phyloP scores from a whole-genome alignment of 306 rosid genomes.

The Cucumis hystrix region DNA sequence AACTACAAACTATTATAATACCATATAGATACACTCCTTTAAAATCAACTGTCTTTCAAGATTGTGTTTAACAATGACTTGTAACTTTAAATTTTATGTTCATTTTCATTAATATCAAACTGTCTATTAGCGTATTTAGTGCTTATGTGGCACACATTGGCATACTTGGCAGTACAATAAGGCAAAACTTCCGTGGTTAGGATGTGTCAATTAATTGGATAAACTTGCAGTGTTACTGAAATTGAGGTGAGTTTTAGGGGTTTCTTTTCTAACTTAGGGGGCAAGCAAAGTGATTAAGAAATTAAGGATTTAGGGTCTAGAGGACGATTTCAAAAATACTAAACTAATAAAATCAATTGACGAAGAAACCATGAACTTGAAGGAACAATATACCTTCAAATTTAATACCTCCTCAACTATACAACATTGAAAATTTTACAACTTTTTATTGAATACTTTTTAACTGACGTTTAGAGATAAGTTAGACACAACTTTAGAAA shows the following conservation, averaged over 20 bases:
- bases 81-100: too few relatives aligned
- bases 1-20: too few relatives aligned
- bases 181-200: neutral
- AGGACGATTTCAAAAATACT: neutral
- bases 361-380: neutral
- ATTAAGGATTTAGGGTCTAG: neutral
- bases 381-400: neutral
- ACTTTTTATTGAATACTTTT: too few relatives aligned
- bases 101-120: neutral
- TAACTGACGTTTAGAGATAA: too few relatives aligned
- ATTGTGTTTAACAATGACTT: too few relatives aligned
- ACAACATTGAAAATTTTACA: too few relatives aligned
- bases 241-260: neutral
- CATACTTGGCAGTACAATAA: neutral
- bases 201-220: neutral
- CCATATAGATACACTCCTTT: too few relatives aligned
- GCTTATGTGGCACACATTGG: neutral
- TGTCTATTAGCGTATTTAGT: neutral
- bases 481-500: too few relatives aligned
- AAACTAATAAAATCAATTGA: rapidly evolving
- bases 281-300: neutral
- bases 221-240: neutral
- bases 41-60: too few relatives aligned
- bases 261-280: neutral
- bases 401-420: too few relatives aligned